These are phyloP conservation scores for Aspergillus nidulans DNA, from an alignment of 495 filamentous ascomycete genomes.

Conservation along the genomic window DNA sequence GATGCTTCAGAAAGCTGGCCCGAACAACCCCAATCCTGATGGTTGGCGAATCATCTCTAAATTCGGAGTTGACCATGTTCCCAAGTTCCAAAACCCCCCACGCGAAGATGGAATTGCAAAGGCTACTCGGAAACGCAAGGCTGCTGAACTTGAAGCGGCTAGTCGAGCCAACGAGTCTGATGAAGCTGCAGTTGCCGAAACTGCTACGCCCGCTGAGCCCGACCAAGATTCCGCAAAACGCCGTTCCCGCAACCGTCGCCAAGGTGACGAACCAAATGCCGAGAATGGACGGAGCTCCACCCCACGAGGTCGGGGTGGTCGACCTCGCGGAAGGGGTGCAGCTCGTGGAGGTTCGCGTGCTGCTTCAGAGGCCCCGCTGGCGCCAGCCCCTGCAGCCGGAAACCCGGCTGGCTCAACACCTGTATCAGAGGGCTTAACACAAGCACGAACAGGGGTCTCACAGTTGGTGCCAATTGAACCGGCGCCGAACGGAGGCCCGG, in stretches of 20 bases:
- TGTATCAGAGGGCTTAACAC: conserved; percentile 5
- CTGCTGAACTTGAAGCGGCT: conserved; percentile 35
- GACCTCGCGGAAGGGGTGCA: conserved; percentile 47
- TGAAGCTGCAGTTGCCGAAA: conserved; percentile 23
- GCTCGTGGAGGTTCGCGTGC: conserved; percentile 24
- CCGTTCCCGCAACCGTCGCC: conserved; percentile 31
- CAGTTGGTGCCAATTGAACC: conserved; percentile 24
- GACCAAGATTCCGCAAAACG: conserved; percentile 35
- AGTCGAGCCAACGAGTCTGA: conserved; percentile 28
- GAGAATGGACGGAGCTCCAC: conserved; percentile 21
- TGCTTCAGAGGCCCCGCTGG: conserved; percentile 21
- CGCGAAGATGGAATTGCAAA: conserved; percentile 51
- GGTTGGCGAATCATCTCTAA: conserved; percentile 31
- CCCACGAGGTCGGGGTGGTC: conserved; percentile 48
- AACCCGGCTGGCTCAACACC: not conserved
- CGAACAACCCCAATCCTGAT: conserved; percentile 37
- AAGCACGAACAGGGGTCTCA: conserved; percentile 12
- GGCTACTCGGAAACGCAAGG: conserved; percentile 43
- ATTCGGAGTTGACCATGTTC: conserved; percentile 31
- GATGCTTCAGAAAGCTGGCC: conserved; percentile 31
- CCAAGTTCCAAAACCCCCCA: conserved; percentile 45
- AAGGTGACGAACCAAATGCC: conserved; percentile 19
- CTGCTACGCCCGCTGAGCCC: conserved; percentile 26
- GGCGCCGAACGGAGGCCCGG: conserved; percentile 12
- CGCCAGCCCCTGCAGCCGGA: conserved; percentile 5